These are phyloP conservation scores for Mycosphaerelloides madeirae DNA, from an alignment of 2,329 filamentous ascomycete genomes.

Conservation along the genomic window DNA sequence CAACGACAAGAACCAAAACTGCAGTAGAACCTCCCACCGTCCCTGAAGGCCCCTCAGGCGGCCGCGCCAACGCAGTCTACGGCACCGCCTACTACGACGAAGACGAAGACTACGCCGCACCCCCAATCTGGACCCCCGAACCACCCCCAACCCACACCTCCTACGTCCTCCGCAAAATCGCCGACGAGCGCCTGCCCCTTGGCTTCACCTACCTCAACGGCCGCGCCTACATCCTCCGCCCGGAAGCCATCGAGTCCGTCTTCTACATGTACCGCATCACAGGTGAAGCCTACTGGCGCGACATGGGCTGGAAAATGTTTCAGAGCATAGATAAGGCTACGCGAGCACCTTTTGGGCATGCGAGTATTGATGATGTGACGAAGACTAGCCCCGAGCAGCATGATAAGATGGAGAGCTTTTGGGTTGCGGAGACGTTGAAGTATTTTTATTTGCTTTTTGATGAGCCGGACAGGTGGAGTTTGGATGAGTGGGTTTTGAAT, in stretches of 20 bases:
- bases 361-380: constrained; percentile 63
- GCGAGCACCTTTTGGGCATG: constrained; percentile 61
- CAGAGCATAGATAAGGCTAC: constrained; percentile 64
- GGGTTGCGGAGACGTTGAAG: constrained; percentile 82
- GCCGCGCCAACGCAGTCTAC: neutral
- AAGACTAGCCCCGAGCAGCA: constrained; percentile 37
- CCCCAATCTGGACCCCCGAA: constrained; percentile 22
- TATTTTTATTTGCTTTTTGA: constrained; percentile 84
- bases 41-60: constrained; percentile 1
- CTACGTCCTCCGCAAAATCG: constrained; percentile 32
- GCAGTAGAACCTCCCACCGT: neutral
- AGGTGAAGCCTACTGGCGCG: constrained; percentile 67
- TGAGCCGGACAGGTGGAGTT: constrained; percentile 58
- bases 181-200: constrained; percentile 37
- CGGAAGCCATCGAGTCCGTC: constrained; percentile 81
- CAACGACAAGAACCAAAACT: neutral
- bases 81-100: constrained; percentile 1
- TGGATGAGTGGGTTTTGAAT: constrained; percentile 65
- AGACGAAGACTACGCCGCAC: constrained; percentile 5
- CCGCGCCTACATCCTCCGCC: constrained; percentile 44
- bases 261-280: constrained; percentile 91
- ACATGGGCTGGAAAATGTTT: constrained; percentile 86
- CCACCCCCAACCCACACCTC: constrained; percentile 29
- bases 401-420: constrained; percentile 82
- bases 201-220: constrained; percentile 38